A percentile compares a stretch with the other conserved stretches of the same genome.
phyloP scores from a whole-genome alignment of 208 protist species.

The Crithidia thermophila region DNA sequence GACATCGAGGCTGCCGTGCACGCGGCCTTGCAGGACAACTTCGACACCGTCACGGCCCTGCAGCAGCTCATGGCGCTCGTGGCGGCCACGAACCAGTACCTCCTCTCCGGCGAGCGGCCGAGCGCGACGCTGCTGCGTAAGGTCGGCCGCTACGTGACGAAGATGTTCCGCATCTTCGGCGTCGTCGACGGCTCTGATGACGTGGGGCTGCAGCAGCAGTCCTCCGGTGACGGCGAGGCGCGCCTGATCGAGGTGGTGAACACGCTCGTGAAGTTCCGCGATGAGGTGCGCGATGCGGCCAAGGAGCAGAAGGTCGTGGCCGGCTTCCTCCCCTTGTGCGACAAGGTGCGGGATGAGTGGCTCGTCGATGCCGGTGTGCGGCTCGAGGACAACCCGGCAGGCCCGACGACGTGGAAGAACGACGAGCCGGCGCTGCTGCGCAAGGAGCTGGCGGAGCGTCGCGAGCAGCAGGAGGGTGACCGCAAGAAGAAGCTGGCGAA shows the following conservation, averaged over 20 bases:
- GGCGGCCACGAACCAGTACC: conserved; percentile 85
- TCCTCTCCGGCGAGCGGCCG: conserved; percentile 40
- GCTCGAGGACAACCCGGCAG: conserved; percentile 78
- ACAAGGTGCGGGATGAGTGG: conserved; percentile 79
- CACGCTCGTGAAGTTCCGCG: conserved; percentile 75
- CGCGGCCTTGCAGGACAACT: conserved; percentile 90
- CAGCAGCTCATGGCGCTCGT: conserved; percentile 77
- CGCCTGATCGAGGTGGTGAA: conserved; percentile 66
- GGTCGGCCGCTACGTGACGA: conserved; percentile 86
- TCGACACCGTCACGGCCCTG: conserved; percentile 93
- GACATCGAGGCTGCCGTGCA: conserved; percentile 79
- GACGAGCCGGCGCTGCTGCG: conserved; percentile 69
- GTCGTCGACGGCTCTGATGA: conserved; percentile 79
- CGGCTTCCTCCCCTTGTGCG: conserved; percentile 73
- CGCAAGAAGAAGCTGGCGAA: conserved; percentile 56
- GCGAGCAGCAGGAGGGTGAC: conserved; percentile 41
- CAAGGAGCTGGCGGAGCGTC: conserved; percentile 54
- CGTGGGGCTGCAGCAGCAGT: conserved; percentile 53
- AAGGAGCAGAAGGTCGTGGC: conserved; percentile 42
- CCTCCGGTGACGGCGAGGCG: conserved; percentile 29
- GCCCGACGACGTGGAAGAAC: conserved; percentile 75
- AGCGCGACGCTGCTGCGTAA: conserved; percentile 78
- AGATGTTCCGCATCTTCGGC: conserved; percentile 94
- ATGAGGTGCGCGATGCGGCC: conserved; percentile 64
- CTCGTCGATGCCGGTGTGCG: conserved; percentile 79